Conservation (phyloP, 805 yeast species). For the Wickerhamiella allomyrinae region DNA sequence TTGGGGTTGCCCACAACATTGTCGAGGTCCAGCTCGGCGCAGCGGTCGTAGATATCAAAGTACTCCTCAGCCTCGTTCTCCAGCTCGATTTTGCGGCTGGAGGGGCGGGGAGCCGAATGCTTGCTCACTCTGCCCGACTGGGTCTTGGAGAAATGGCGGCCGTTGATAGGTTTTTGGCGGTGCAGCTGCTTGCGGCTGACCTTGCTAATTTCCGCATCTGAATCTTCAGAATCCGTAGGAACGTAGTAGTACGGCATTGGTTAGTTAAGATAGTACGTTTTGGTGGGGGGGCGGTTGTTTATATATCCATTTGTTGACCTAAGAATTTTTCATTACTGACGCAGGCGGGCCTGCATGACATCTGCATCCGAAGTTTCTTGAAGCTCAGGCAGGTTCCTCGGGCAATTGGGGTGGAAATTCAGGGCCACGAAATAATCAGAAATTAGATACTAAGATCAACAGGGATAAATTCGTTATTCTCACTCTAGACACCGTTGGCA, state of each 20-base stretch:
- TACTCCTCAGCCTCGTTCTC: conserved; percentile 19
- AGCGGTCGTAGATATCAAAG: conserved; percentile 17
- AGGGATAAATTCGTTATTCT: too few species aligned
- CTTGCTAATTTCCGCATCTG: conserved; percentile 8
- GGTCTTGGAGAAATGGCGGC: conserved; percentile 1
- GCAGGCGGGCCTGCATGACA: conserved; percentile 1
- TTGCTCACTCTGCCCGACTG: conserved; percentile 3
- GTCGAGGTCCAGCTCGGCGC: conserved; percentile 18
- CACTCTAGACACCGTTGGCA: too few species aligned
- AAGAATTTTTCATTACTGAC: conserved; percentile 2
- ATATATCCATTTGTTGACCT: not conserved
- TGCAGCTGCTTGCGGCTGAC: conserved; percentile 4
- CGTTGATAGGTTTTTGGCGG: not conserved
- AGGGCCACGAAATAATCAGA: too few species aligned
- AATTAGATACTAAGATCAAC: too few species aligned
- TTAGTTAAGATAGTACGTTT: not conserved
- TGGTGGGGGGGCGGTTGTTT: not conserved
- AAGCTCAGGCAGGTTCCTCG: not conserved
- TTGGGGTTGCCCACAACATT: conserved; percentile 17
- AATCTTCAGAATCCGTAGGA: conserved; percentile 18
- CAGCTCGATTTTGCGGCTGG: conserved; percentile 11
- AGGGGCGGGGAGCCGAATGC: conserved; percentile 3
- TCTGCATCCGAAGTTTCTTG: conserved; percentile 4
- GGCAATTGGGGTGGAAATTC: too few species aligned
- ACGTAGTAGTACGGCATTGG: conserved; percentile 22